Evolutionary conservation across 176 grass and related monocot genomes (phyloP), one percentile per base, ranked within the genome.

Genomic region (Paspalum notatum): DNA sequence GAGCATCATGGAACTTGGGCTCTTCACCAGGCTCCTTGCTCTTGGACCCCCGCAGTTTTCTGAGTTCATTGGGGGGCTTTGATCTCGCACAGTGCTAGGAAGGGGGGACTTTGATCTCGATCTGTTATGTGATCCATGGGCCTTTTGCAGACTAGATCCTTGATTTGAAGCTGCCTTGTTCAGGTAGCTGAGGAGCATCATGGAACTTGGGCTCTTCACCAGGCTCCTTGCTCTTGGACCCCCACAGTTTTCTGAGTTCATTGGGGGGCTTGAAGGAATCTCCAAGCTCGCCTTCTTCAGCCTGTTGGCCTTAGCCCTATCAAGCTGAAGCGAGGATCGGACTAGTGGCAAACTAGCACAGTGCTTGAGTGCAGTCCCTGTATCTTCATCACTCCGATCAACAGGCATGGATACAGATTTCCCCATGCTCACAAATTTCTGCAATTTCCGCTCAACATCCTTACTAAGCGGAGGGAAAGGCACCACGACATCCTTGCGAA

Each of bases 31-130:
- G 50, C 79, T 89, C 86, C 63, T 83, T 15, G 79, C 83, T 66
- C 20, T 80, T 20, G 21, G 51, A 51, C 51, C 58, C 27, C 64
- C 65, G 13, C 50, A 50, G 52, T 72, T 79, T 9, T 77, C 83
- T 27, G 75, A 56, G 38, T 66, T 78, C 25, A 57, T 22, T 0
- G 78, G 38, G 52, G 64, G 51, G 13, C 73, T 85, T 37, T n/a
- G n/a, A n/a, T n/a, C n/a, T n/a, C n/a, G 68, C 3, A 44, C 65
- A 40, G 62, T 66, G 49, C 38, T 69, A 0, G 87, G 81, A 76
- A 91, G 81, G 6, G 89, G 89, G 5, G 92, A 94, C 76, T 78
- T 68, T 0, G 92, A 91, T 80, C 89, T 87, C 9, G 8, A 46
- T 53, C 57, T 94, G 8, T 75, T 77, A 52, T 45, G 67, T 63